These are phyloP conservation scores for Stemphylium beticola DNA, from an alignment of 2,329 filamentous ascomycete genomes.

Conservation along the genomic window DNA sequence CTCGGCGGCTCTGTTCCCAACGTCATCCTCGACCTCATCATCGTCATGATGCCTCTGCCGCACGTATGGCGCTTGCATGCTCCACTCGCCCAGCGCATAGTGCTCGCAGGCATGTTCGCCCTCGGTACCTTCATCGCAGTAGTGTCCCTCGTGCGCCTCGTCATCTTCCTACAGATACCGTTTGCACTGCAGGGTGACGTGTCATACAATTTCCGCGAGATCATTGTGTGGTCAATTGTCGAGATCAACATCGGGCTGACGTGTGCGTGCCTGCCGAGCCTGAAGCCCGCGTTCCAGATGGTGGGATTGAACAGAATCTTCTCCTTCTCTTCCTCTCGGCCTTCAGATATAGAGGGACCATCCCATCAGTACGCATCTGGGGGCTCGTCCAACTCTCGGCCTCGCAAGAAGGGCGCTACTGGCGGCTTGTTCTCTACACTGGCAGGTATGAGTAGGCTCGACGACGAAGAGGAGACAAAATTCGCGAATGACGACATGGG, in stretches of 20 bases:
- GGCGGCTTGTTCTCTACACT: slow-evolving; percentile 30
- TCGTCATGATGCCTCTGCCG: slow-evolving; percentile 33
- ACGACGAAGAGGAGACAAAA: slow-evolving; percentile 24
- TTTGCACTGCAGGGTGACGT: slow-evolving; percentile 24
- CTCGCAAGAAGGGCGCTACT: slow-evolving; percentile 28
- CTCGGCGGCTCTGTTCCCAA: slow-evolving; percentile 34
- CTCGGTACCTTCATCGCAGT: slow-evolving; percentile 33
- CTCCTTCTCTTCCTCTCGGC: slow-evolving; percentile 24
- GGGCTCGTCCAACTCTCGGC: not conserved
- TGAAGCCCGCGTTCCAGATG: slow-evolving; percentile 24
- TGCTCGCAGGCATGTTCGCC: slow-evolving; percentile 31
- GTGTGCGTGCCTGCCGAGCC: slow-evolving; percentile 29
- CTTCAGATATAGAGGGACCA: slow-evolving; percentile 14
- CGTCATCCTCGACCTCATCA: slow-evolving; percentile 29
- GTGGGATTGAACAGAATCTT: slow-evolving; percentile 28
- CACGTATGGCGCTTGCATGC: slow-evolving; percentile 34
- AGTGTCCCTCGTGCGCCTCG: slow-evolving; percentile 30
- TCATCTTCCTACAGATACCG: slow-evolving; percentile 31
- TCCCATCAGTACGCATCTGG: not conserved
- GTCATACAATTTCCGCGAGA: slow-evolving; percentile 36
- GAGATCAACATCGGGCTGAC: slow-evolving; percentile 33
- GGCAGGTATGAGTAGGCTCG: slow-evolving; percentile 22
- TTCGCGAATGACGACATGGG: slow-evolving; percentile 16
- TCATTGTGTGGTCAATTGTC: slow-evolving; percentile 33
- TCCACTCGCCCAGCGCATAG: slow-evolving; percentile 26